These are phyloP conservation scores for Insectozyma bohioensis DNA, from an alignment of 1,139 yeast species.

Conservation along the genomic window DNA sequence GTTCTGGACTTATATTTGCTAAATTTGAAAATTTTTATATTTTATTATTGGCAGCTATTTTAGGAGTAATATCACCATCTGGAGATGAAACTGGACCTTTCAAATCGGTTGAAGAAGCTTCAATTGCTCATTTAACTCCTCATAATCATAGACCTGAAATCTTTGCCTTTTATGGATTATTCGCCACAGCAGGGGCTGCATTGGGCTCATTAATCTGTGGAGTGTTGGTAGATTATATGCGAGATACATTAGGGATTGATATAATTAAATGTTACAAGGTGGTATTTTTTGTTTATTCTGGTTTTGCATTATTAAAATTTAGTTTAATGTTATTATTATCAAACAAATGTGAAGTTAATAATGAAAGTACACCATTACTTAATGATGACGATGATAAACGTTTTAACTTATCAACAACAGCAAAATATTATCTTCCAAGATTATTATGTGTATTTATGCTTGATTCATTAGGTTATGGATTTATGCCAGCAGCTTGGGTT, in stretches of 20 bases:
- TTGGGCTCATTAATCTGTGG: conserved; percentile 73
- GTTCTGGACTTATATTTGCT: conserved; percentile 68
- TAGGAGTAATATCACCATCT: conserved; percentile 78
- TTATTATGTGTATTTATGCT: conserved; percentile 58
- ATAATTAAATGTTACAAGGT: conserved; percentile 51
- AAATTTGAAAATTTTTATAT: conserved; percentile 46
- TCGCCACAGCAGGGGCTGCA: conserved; percentile 76
- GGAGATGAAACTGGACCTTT: conserved; percentile 96
- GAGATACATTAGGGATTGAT: conserved; percentile 29
- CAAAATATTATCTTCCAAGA: conserved; percentile 36
- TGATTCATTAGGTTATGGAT: conserved; percentile 86
- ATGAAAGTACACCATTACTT: conserved; percentile 8
- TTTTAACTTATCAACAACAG: conserved; percentile 28
- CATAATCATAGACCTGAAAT: conserved; percentile 67
- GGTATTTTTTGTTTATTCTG: conserved; percentile 58
- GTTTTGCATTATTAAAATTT: conserved; percentile 56
- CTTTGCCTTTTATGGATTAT: conserved; percentile 67
- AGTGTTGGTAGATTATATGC: conserved; percentile 46
- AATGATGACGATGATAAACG: conserved; percentile 5
- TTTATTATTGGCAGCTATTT: conserved; percentile 57
- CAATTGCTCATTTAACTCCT: conserved; percentile 78
- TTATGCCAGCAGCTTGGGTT: conserved; percentile 86
- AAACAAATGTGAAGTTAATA: conserved; percentile 49
- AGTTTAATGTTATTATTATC: conserved; percentile 54
- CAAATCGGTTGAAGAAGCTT: conserved; percentile 83